These are phyloP conservation scores for Chaetomium cochliodes DNA, from an alignment of 495 filamentous ascomycete genomes.

Conservation along the genomic window DNA sequence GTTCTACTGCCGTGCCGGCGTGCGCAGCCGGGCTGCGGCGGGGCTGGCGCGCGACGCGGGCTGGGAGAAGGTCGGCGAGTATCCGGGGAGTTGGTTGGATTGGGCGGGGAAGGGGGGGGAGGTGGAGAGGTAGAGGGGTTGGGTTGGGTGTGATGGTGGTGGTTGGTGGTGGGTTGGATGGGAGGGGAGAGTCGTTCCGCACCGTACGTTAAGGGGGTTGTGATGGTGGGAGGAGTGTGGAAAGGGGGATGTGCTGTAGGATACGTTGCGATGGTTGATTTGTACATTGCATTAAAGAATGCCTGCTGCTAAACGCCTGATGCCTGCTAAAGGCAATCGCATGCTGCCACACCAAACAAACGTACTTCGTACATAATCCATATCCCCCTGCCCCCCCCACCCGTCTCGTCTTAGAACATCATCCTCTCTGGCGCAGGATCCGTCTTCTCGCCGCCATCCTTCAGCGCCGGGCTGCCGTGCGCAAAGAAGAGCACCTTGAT, in stretches of 20 bases:
- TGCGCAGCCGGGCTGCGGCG: constrained; percentile 78
- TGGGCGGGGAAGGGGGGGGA: constrained; percentile 70
- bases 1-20: constrained; percentile 91
- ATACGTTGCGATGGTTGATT: background rate
- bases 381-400: background rate
- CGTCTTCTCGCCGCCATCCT: constrained; percentile 39
- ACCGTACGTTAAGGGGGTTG: background rate
- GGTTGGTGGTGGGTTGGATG: background rate
- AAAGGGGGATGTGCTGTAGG: background rate
- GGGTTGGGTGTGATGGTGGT: background rate
- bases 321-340: background rate
- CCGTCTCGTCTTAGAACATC: constrained; percentile 30
- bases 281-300: background rate
- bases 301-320: background rate
- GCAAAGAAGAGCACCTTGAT: constrained; percentile 98
- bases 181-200: background rate
- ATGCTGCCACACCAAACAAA: constrained; percentile 3
- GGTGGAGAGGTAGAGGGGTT: constrained; percentile 45
- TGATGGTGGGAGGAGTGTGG: background rate
- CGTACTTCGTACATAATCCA: constrained; percentile 8
- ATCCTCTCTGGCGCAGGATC: constrained; percentile 23
- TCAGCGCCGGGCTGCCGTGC: constrained; percentile 64
- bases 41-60: constrained; percentile 73
- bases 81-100: constrained; percentile 85
- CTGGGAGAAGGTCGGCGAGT: constrained; percentile 73